Base-by-base conservation (phyloP, 129 eudicot genomes). In the Mikania micrantha region DNA sequence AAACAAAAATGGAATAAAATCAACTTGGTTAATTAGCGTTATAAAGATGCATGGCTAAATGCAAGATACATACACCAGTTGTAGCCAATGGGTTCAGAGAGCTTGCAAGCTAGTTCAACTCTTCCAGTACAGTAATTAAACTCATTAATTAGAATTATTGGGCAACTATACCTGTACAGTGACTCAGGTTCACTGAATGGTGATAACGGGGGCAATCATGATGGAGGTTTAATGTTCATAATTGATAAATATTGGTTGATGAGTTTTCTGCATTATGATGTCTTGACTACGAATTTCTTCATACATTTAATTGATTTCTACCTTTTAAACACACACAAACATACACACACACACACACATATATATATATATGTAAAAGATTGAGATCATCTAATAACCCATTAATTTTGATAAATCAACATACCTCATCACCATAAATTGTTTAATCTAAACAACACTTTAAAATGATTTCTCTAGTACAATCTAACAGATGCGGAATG, bases 141-240 rank as follows among this genome's bases (percentile, higher is more conserved):
- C 11, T 67, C 73, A 66, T 66, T 65, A 42, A 74, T 56, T 75
- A 32, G 67, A 62, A 24, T 67, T 32, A 35, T 58, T 67, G 66
- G 67, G 44, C 27, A 52, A 48, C 39, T 48, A 35, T 64, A 48
- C 32, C 41, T 36, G 39, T 48, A 49, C 54, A 57, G 60, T 44
- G 7, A 50, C 70, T 48, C 61, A 22, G 50, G 45, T 60, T 42
- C 60, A 50, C 11, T 64, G 7, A 29, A 21, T 22, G 9, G 4
- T 74, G 15, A 29, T 22, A 22, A n/a, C 9, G 64, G 72, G 47
- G 47, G 52, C 44, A 65, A n/a, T 52, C 61, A 53, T 74, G 60
- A 66, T 57, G 52, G 41, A 34, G 16, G 73, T 44, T 58, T 57
- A 75, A 32, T 75, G 60, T 58, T 32, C 52, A 54, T 57, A 58